phyloP scores from a whole-genome alignment of 2,329 filamentous ascomycete genomes.

The Talaromyces sp. region DNA sequence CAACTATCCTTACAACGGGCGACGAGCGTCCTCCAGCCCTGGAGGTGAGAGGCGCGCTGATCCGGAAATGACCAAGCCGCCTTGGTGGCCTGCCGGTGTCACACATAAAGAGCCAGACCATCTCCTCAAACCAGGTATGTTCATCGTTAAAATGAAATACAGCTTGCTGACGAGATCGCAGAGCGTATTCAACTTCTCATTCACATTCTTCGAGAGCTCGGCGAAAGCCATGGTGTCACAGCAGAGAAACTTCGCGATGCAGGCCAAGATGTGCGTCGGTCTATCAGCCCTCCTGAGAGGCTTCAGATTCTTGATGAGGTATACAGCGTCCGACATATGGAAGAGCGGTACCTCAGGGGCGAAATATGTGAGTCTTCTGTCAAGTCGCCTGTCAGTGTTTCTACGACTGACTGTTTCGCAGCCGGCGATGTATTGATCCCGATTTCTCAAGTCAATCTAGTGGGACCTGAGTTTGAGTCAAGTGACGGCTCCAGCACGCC shows the following conservation, averaged over 20 bases:
- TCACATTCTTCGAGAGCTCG: slow-evolving; percentile 39
- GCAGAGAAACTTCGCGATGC: slow-evolving; percentile 38
- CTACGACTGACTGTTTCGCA: slow-evolving; percentile 16
- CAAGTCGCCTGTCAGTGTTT: background rate
- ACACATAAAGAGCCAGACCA: slow-evolving; percentile 47
- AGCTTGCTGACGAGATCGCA: slow-evolving; percentile 15
- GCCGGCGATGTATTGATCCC: slow-evolving; percentile 29
- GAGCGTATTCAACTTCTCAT: slow-evolving; percentile 40
- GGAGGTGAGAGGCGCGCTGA: slow-evolving; percentile 30
- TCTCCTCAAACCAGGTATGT: slow-evolving; percentile 41
- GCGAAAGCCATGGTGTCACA: slow-evolving; percentile 34
- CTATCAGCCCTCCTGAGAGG: slow-evolving; percentile 35
- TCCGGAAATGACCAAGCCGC: slow-evolving; percentile 40
- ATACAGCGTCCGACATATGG: slow-evolving; percentile 37
- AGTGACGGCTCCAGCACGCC: slow-evolving; percentile 16
- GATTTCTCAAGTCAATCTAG: slow-evolving; percentile 28
- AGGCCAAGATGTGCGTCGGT: slow-evolving; percentile 37
- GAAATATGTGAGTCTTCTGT: slow-evolving; percentile 31
- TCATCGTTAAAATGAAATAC: no score
- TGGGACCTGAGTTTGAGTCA: slow-evolving; percentile 22
- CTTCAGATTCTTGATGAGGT: slow-evolving; percentile 40
- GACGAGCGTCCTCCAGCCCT: slow-evolving; percentile 21
- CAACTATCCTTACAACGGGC: slow-evolving; percentile 45
- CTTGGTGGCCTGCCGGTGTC: slow-evolving; percentile 39
- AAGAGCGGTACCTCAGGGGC: slow-evolving; percentile 37